phyloP scores from a whole-genome alignment of 331 rosid genomes.

The Quercus phellos region DNA sequence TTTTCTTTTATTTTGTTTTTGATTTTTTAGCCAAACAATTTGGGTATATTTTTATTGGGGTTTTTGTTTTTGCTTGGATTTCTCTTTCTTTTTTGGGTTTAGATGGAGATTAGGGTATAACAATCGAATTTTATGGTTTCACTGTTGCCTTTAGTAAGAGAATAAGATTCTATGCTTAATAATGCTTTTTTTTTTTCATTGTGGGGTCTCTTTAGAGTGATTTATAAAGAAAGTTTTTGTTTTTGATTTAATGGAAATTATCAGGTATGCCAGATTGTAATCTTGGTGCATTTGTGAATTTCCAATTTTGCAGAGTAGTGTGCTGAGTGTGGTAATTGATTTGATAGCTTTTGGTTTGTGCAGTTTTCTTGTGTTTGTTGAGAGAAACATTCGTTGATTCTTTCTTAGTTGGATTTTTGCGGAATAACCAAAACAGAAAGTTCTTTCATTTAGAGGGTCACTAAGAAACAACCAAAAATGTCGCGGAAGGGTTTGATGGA shows the following conservation, averaged over 20 bases:
- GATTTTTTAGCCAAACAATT: background rate
- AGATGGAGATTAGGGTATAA: background rate
- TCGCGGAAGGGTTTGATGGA: constrained; percentile 96
- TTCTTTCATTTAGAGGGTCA: background rate
- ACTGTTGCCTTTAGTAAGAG: background rate
- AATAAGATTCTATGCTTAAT: background rate
- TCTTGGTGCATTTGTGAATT: background rate
- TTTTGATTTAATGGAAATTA: background rate
- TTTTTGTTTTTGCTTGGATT: background rate
- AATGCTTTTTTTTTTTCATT: background rate
- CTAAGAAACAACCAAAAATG: constrained; percentile 42
- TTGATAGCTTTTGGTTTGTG: background rate
- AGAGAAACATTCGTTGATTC: background rate
- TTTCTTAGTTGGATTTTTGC: background rate
- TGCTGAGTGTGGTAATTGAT: background rate
- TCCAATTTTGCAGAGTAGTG: background rate
- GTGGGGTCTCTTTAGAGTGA: background rate
- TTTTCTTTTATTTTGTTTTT: background rate
- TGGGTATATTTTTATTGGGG: background rate
- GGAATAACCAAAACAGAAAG: background rate
- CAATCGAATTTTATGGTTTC: background rate
- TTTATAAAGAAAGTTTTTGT: background rate
- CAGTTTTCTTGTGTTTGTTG: background rate
- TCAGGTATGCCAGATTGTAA: background rate
- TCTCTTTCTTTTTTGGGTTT: background rate